A percentile compares a stretch with the other conserved stretches of the same genome.
phyloP scores from a whole-genome alignment of 176 grass and related monocot species.

The Paspalum notatum region DNA sequence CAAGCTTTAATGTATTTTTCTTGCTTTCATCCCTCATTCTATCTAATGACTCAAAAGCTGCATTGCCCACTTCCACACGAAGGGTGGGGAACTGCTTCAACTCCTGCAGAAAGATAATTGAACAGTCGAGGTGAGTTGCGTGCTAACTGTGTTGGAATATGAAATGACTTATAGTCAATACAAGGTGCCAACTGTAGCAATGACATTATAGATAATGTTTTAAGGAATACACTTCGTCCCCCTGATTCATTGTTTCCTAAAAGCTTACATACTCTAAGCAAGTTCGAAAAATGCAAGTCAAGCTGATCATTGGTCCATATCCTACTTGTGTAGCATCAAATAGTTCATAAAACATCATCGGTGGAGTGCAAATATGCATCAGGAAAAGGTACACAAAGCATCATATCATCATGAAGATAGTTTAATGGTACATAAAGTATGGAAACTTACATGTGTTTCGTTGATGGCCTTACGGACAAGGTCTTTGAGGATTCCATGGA shows the following conservation, averaged over 20 bases:
- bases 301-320: constrained; percentile 3
- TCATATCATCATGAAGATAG: no score
- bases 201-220: no score
- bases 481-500: constrained; percentile 94
- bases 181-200: no score
- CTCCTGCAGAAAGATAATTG: constrained; percentile 57
- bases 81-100: constrained; percentile 95
- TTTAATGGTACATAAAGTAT: neutral
- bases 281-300: neutral
- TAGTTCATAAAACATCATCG: constrained; percentile 7
- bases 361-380: neutral
- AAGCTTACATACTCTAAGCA: neutral
- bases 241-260: no score
- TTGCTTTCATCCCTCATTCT: constrained; percentile 99
- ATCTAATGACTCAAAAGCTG: constrained; percentile 94
- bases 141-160: neutral
- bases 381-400: neutral
- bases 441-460: constrained; percentile 76
- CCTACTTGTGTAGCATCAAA: neutral
- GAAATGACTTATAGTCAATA: neutral
- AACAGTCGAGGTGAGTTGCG: neutral
- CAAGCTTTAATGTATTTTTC: constrained; percentile 93
- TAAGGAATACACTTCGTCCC: no score
- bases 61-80: constrained; percentile 86
- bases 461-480: constrained; percentile 92